Percentiles rank a stretch among this genome's conserved stretches.
Conservation (phyloP, 805 yeast species). For the Pichia kluyveri region DNA sequence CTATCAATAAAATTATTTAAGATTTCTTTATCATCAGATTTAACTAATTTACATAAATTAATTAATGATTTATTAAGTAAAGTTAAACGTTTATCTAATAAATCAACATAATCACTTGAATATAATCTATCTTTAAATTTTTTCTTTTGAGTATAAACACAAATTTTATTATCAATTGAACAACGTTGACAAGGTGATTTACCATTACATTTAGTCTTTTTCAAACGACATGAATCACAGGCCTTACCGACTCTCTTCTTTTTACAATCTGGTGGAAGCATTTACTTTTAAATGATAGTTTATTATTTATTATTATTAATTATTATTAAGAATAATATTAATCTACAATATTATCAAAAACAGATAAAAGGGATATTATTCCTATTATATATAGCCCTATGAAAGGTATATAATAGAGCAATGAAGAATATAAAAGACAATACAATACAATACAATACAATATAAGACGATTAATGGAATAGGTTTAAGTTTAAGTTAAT, state of each 20-base stretch:
- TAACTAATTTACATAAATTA: constrained; percentile 26
- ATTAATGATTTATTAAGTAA: constrained; percentile 43
- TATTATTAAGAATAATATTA: too few relatives aligned
- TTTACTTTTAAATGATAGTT: not conserved
- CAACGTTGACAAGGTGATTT: constrained; percentile 52
- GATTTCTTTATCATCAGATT: constrained; percentile 1
- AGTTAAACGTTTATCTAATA: constrained; percentile 49
- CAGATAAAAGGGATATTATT: too few relatives aligned
- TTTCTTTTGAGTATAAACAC: constrained; percentile 50
- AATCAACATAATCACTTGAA: constrained; percentile 54
- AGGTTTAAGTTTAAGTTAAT: too few relatives aligned
- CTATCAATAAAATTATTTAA: constrained; percentile 6
- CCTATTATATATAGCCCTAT: too few relatives aligned
- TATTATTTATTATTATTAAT: too few relatives aligned
- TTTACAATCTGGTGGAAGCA: constrained; percentile 4
- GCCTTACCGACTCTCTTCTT: constrained; percentile 58
- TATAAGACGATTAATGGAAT: too few relatives aligned
- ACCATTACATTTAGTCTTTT: constrained; percentile 59
- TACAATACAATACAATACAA: too few relatives aligned
- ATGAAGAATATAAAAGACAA: too few relatives aligned
- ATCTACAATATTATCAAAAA: too few relatives aligned
- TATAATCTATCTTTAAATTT: constrained; percentile 45
- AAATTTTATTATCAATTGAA: constrained; percentile 44
- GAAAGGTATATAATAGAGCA: too few relatives aligned
- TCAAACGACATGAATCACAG: constrained; percentile 53